A percentile compares a stretch with the other conserved stretches of the same genome.
Conservation (phyloP, 2,329 filamentous ascomycete species). For the Elsinoe arachidis region DNA sequence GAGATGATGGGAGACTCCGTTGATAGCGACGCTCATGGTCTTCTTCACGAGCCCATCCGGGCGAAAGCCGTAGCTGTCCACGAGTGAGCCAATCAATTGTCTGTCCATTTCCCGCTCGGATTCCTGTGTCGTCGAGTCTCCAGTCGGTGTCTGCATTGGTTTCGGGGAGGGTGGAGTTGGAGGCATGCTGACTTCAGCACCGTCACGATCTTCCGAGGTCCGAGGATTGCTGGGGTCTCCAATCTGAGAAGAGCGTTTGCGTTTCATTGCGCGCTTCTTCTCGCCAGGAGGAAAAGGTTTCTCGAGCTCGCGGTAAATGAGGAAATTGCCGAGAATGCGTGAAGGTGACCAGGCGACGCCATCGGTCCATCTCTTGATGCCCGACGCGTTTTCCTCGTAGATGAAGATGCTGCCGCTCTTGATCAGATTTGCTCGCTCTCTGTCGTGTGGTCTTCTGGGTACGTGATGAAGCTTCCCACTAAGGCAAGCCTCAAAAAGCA, state of each 20-base stretch:
- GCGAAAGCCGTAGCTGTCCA: conserved; percentile 88
- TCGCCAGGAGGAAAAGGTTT: conserved; percentile 71
- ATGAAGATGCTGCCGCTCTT: conserved; percentile 81
- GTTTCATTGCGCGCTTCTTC: conserved; percentile 76
- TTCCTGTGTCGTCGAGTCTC: conserved; percentile 19
- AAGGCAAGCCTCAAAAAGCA: conserved; percentile 73
- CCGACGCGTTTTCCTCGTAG: conserved; percentile 82
- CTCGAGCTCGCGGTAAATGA: conserved; percentile 75
- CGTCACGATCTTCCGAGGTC: conserved; percentile 27
- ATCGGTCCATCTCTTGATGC: conserved; percentile 92
- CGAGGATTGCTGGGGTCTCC: conserved; percentile 44
- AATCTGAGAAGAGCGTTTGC: conserved; percentile 45
- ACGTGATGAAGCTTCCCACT: conserved; percentile 64
- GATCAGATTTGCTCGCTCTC: conserved; percentile 69
- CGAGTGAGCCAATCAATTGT: conserved; percentile 66
- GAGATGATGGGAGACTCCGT: conserved; percentile 70
- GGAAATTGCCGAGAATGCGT: conserved; percentile 73
- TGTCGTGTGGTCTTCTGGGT: conserved; percentile 74
- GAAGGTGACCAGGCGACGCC: conserved; percentile 86
- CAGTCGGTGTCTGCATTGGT: conserved; percentile 24
- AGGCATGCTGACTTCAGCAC: conserved; percentile 22
- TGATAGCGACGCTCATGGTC: conserved; percentile 72
- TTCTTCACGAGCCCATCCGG: conserved; percentile 79
- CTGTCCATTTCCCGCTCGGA: conserved; percentile 44
- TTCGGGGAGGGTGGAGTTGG: conserved; percentile 28